Percentiles rank a stretch among this genome's conserved stretches.
phyloP scores from a whole-genome alignment of 768 basidiomycete genomes.

The Rhizopogon roseolus region DNA sequence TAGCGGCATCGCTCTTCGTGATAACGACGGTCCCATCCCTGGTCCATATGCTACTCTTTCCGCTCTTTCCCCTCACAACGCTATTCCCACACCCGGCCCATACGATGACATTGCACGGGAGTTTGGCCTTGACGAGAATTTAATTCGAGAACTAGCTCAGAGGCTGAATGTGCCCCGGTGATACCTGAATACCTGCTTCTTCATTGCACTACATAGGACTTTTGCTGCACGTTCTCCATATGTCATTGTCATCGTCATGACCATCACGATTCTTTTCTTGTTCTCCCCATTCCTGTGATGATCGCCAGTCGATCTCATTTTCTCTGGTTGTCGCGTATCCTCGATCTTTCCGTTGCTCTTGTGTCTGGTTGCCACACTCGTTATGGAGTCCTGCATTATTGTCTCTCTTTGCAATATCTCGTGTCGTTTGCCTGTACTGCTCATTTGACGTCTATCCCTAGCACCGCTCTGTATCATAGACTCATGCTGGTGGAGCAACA shows the following conservation, averaged over 20 bases:
- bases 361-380: constrained; percentile 11
- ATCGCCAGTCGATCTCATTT: constrained; percentile 6
- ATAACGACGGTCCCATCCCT: background rate
- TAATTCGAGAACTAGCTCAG: constrained; percentile 65
- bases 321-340: constrained; percentile 8
- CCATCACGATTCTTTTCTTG: constrained; percentile 22
- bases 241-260: constrained; percentile 9
- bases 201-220: constrained; percentile 10
- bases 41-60: background rate
- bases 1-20: background rate
- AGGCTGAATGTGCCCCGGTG: constrained; percentile 34
- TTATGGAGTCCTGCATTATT: constrained; percentile 24
- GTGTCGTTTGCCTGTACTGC: constrained; percentile 17
- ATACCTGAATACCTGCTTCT: constrained; percentile 1
- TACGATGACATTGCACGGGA: constrained; percentile 62
- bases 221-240: background rate
- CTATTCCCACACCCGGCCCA: constrained; percentile 14
- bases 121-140: constrained; percentile 66
- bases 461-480: constrained; percentile 26
- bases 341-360: constrained; percentile 12
- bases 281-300: constrained; percentile 2
- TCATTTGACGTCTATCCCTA: constrained; percentile 8
- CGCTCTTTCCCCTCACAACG: background rate
- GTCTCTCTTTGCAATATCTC: constrained; percentile 14
- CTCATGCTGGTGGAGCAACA: background rate